These are phyloP conservation scores for Tylopilus rubrobrunneus DNA, from an alignment of 768 basidiomycete genomes.

Conservation along the genomic window DNA sequence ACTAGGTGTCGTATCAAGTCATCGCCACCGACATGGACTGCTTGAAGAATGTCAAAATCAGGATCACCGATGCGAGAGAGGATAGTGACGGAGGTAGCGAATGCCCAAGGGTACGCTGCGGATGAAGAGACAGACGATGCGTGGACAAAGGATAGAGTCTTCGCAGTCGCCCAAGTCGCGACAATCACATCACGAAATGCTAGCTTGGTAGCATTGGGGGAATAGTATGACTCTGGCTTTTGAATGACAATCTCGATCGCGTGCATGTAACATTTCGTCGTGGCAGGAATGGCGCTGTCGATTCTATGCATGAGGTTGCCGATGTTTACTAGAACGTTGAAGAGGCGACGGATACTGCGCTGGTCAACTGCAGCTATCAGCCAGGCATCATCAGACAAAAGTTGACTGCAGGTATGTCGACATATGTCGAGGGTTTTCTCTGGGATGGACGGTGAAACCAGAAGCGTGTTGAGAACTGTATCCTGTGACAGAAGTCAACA, in stretches of 20 bases:
- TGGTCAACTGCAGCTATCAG: conserved; percentile 22
- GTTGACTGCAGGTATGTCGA: conserved; percentile 31
- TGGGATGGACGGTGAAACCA: conserved; percentile 27
- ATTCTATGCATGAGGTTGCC: conserved; percentile 34
- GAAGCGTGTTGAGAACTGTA: conserved; percentile 19
- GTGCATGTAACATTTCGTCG: conserved; percentile 36
- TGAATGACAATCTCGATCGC: conserved; percentile 42
- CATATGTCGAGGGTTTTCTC: conserved; percentile 31
- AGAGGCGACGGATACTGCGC: conserved; percentile 39
- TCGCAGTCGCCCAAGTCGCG: conserved; percentile 35
- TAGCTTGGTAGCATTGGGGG: conserved; percentile 18
- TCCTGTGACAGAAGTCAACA: conserved; percentile 22
- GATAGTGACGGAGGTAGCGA: conserved; percentile 21
- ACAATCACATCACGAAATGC: conserved; percentile 38
- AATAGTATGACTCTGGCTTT: conserved; percentile 21
- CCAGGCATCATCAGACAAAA: conserved; percentile 25
- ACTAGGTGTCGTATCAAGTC: conserved; percentile 32
- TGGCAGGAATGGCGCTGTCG: conserved; percentile 26
- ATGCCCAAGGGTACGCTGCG: conserved; percentile 17
- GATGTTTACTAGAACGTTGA: conserved; percentile 42
- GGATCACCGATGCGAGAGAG: conserved; percentile 27
- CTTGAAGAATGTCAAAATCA: conserved; percentile 34
- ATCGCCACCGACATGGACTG: conserved; percentile 33
- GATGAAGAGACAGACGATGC: conserved; percentile 20
- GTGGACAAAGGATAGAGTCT: conserved; percentile 27